Evolutionary conservation across 371 early-diverging fungal species (phyloP).

Genomic region (Saksenaea vasiformis): DNA sequence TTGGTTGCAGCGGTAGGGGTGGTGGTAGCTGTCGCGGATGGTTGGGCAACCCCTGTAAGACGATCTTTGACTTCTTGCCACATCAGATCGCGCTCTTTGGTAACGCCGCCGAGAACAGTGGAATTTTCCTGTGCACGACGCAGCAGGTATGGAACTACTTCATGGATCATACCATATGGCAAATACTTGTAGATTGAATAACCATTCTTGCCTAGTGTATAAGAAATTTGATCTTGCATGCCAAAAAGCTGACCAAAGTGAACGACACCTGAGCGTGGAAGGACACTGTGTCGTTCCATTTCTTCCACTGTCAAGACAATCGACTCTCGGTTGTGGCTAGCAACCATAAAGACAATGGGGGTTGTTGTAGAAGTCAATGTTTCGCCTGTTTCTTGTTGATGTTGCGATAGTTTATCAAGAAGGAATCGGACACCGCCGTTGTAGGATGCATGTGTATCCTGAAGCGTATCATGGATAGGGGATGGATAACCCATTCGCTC

Average conservation of each 20-base stretch:
- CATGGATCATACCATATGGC: constrained; percentile 83
- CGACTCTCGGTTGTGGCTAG: constrained; percentile 90
- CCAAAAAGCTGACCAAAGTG: constrained; percentile 93
- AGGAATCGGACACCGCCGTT: constrained; percentile 79
- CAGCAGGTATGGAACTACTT: constrained; percentile 92
- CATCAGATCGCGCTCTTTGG: constrained; percentile 51
- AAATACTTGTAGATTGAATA: constrained; percentile 90
- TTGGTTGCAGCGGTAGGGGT: not conserved
- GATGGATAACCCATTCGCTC: constrained; percentile 64
- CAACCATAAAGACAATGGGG: constrained; percentile 81
- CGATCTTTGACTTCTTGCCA: constrained; percentile 57
- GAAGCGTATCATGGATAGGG: constrained; percentile 83
- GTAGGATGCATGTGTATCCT: constrained; percentile 86
- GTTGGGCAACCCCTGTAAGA: constrained; percentile 15
- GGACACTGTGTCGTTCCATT: constrained; percentile 65
- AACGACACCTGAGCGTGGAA: constrained; percentile 66
- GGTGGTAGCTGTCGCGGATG: not conserved
- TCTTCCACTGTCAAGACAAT: constrained; percentile 66
- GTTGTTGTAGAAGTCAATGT: constrained; percentile 34
- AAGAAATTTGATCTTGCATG: constrained; percentile 85
- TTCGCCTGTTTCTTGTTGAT: constrained; percentile 27
- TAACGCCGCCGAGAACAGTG: constrained; percentile 63
- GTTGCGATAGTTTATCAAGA: constrained; percentile 53
- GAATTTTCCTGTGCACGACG: constrained; percentile 96
- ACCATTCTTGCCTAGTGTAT: constrained; percentile 74